These are phyloP conservation scores for Blastobotrys terrestris DNA, from an alignment of 805 yeast genomes.

Conservation along the genomic window DNA sequence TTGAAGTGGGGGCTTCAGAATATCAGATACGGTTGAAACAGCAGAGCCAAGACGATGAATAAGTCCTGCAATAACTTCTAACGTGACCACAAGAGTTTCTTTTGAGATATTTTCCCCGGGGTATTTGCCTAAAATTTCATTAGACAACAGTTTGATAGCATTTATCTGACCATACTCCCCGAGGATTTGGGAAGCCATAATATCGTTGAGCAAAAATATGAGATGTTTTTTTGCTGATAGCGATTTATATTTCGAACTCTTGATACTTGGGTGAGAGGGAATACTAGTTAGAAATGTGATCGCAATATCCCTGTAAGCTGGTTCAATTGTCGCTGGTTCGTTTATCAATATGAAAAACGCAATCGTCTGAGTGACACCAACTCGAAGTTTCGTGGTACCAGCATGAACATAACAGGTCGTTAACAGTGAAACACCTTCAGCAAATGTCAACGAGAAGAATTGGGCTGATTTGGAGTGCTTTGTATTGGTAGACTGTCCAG, in stretches of 20 bases:
- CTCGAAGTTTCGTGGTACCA: conserved; percentile 16
- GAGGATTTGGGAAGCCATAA: conserved; percentile 23
- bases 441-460: conserved; percentile 17
- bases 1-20: conserved; percentile 10
- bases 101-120: conserved; percentile 19
- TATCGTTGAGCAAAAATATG: conserved; percentile 21
- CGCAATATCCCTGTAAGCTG: conserved; percentile 19
- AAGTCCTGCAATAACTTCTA: conserved; percentile 20
- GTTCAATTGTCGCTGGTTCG: conserved; percentile 19
- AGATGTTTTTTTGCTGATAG: conserved; percentile 23
- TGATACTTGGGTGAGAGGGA: conserved; percentile 14
- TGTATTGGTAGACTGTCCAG: conserved; percentile 13
- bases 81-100: conserved; percentile 19
- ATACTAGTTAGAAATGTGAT: conserved; percentile 17
- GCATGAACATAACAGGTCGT: conserved; percentile 17
- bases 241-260: conserved; percentile 12
- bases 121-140: conserved; percentile 21
- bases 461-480: conserved; percentile 9
- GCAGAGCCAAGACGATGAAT: conserved; percentile 28
- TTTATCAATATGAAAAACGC: conserved; percentile 16
- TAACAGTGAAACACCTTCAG: conserved; percentile 20
- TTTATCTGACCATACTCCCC: conserved; percentile 27
- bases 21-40: conserved; percentile 16
- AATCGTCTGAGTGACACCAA: conserved; percentile 25
- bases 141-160: conserved; percentile 19